Base-by-base conservation (phyloP, 768 basidiomycete genomes). In the Tulasnella sp. region DNA sequence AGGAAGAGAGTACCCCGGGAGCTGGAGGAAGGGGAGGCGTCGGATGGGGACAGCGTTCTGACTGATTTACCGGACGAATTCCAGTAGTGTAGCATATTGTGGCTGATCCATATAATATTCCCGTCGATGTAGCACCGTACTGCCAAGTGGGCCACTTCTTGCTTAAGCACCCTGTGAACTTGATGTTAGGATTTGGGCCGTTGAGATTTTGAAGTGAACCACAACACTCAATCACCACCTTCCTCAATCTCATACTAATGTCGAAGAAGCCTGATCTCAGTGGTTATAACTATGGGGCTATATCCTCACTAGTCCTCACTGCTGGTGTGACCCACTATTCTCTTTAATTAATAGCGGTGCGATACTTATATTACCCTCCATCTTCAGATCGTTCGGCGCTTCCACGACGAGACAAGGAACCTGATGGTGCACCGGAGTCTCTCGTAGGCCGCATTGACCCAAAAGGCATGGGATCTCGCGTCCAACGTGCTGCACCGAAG, bases 281-380 rank as follows among this genome's bases (percentile, higher is more conserved):
- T 63, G 84, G 83, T 45, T 97, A 93, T 81, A 96, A 96, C 76
- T 97, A 98, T 78, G 84, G 86, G 48, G 89, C 89, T 56, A 94
- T 97, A 69, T 91, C 91, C 27, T 93, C 90, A 21, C 80, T 97
- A 45, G 95, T 98, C 47, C 78, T 97, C 68, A 93, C 88, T n/a
- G 90, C 95, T 34, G 75, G 76, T 71, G 60, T 66, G 67, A 68
- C 41, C 30, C 27, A 42, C 17, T 34, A 54, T 34, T 34, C 55
- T n/a, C 63, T 61, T 3, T 45, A 60, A 23, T 19, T 52, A n/a
- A n/a, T 17, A 19, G 7, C n/a, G 41, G 7, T 3, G 51, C 3
- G 1, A 23, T 29, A 23, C 51, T 21, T 55, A 19, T 41, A 26
- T 59, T n/a, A 43, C 15, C 11, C 3, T 34, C 59, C 56, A 38